Evolutionary conservation across 352 stramenopile genomes (phyloP), one percentile per base, ranked within the genome.

Genomic region (Phytophthora sansomeana): DNA sequence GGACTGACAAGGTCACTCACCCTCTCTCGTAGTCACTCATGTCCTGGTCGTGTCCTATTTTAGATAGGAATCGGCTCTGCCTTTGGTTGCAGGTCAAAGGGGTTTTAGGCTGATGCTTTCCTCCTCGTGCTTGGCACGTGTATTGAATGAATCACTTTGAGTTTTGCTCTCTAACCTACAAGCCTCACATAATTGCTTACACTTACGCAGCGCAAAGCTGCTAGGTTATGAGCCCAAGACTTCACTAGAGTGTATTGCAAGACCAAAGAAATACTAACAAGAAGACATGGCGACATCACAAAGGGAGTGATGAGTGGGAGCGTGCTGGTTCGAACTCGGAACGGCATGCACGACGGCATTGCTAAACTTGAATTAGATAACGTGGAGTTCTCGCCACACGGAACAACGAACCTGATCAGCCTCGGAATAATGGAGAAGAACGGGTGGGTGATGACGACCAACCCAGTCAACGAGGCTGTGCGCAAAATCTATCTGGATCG

Each of bases 71-170:
- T 48, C 4, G 42, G 6, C 17, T 9, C 13, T 30, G 42, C 19
- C 19, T 48, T 48, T 17, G 30, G 24, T n/a, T n/a, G n/a, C n/a
- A 17, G 42, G 17, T 32, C 6, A 48, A 48, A 48, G 42, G 42
- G 0, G 1, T 48, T 48, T 48, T 32, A n/a, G n/a, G n/a, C n/a
- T n/a, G n/a, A n/a, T n/a, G 42, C 42, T 48, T 48, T 48, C 42
- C 42, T 48, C 42, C 42, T 48, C 42, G 42, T 48, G 42, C 42
- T 21, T 19, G 19, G 42, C 42, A 48, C 17, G 42, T 30, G 24
- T n/a, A n/a, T 48, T 48, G 6, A 48, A 48, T 48, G 42, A 48
- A 32, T 48, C 7, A 48, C 42, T 48, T 14, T 48, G 42, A 48
- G 42, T 48, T 32, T 48, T 48, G n/a, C 42, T 48, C 42, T 48